Evolutionary conservation across 257 asterid species (phyloP), one percentile per base, ranked within the genome.

Genomic region (Catharanthus roseus): DNA sequence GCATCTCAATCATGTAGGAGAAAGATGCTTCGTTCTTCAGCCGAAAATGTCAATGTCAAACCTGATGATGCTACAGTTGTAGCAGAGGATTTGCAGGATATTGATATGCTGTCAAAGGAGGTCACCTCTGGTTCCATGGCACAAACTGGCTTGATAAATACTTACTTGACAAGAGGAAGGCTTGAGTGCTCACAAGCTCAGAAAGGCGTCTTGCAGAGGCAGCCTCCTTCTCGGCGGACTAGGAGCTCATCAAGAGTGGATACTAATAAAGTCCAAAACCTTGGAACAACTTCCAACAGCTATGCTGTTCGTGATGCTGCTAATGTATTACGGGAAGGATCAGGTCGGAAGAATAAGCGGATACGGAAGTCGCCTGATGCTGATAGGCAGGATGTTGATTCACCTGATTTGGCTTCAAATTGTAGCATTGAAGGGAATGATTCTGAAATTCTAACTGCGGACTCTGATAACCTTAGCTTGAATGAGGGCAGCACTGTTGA

Each of bases 311-410:
- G 71, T 72, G 77, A 75, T 26, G 68, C 61, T 53, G 68, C 77
- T 62, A 77, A 69, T 77, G 70, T 76, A 62, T 71, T 81, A 65
- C 80, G 72, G 42, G 89, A 81, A 62, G 81, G 83, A 82, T 80
- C 85, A 72, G 74, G 80, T 76, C 85, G 95, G 79, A 88, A 95
- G 81, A 85, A 84, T 78, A 85, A 77, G 72, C 82, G 91, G 82
- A 77, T 76, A 38, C 70, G 80, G 72, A 88, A 86, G 78, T 83
- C 87, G 16, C 82, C 86, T 56, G 93, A 88, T 83, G 84, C 70
- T 67, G 87, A 85, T 72, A 85, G 79, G 75, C 82, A 81, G 61
- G 82, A 78, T 49, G 74, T 66, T 24, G 84, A 81, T 45, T 83
- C 90, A 24, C 84, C 82, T 72, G 86, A 82, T 74, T 78, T 74